phyloP scores from a whole-genome alignment of 441 rosid species.

The Populus hybrid region DNA sequence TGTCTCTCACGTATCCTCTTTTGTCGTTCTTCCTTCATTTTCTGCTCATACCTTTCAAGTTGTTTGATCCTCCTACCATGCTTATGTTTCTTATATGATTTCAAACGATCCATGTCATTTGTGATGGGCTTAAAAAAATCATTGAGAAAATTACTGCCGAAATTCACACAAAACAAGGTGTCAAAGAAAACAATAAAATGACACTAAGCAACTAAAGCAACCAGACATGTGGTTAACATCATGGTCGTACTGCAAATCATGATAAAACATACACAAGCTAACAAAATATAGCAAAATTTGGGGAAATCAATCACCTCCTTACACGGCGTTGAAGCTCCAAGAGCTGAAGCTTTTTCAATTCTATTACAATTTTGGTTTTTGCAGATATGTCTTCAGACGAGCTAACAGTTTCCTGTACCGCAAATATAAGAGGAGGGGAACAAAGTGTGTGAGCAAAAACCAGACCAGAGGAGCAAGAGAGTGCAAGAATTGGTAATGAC shows the following conservation, averaged over 20 bases:
- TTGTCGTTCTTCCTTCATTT: constrained; percentile 94
- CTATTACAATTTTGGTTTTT: constrained; percentile 90
- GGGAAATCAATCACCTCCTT: constrained; percentile 49
- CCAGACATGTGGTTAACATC: background rate
- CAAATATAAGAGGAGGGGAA: constrained; percentile 4
- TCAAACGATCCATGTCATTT: constrained; percentile 69
- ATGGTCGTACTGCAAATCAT: background rate
- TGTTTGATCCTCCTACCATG: constrained; percentile 94
- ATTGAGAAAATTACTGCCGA: constrained; percentile 67
- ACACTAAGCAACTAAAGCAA: background rate
- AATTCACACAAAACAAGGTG: constrained; percentile 16
- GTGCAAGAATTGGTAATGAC: constrained; percentile 2
- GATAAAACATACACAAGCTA: constrained; percentile 10
- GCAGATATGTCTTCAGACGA: constrained; percentile 84
- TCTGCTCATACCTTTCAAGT: constrained; percentile 81
- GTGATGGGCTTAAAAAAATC: constrained; percentile 81
- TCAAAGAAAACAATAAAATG: constrained; percentile 8
- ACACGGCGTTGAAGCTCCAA: constrained; percentile 80
- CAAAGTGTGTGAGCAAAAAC: constrained; percentile 5
- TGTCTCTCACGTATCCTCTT: constrained; percentile 97
- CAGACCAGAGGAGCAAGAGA: background rate
- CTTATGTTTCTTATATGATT: constrained; percentile 77
- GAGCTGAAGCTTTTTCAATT: constrained; percentile 87
- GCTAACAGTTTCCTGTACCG: constrained; percentile 71
- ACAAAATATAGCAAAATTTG: background rate